These are phyloP conservation scores for Cudoniella acicularis DNA, from an alignment of 495 filamentous ascomycete genomes.

Conservation along the genomic window DNA sequence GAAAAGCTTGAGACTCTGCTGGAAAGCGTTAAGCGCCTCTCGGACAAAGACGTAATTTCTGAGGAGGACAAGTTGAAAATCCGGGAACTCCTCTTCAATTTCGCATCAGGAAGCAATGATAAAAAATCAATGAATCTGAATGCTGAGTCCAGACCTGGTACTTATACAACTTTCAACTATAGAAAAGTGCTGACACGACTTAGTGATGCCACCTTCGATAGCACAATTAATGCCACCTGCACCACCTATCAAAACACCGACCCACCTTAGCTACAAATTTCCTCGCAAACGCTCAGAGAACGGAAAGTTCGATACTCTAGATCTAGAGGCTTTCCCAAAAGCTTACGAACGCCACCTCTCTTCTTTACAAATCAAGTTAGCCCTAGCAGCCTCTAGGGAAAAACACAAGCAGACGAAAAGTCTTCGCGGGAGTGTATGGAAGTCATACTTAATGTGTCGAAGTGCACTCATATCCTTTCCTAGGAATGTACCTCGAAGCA, in stretches of 20 bases:
- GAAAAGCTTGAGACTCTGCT: slow-evolving; percentile 6
- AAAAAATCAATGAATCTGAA: no score
- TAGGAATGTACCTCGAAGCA: slow-evolving; percentile 40
- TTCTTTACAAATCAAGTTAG: not conserved
- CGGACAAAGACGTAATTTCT: slow-evolving; percentile 6
- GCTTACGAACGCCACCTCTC: not conserved
- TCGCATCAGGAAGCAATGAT: not conserved
- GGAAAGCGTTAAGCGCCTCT: not conserved
- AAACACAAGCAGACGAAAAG: not conserved
- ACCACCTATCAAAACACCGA: no score
- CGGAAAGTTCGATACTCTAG: not conserved
- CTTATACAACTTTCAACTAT: no score
- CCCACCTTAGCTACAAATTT: no score
- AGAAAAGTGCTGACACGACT: no score
- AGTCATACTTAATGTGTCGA: slow-evolving; percentile 44
- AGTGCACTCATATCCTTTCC: slow-evolving; percentile 40
- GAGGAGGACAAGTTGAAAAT: slow-evolving; percentile 9
- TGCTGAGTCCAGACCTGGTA: no score
- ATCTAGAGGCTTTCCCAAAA: not conserved
- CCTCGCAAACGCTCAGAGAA: not conserved
- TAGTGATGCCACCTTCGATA: no score
- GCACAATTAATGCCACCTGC: no score
- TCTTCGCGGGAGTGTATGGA: slow-evolving; percentile 28
- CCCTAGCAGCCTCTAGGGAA: not conserved
- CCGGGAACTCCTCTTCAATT: slow-evolving; percentile 1